These are phyloP conservation scores for Alternaria solani DNA, from an alignment of 2,329 filamentous ascomycete genomes.

Conservation along the genomic window DNA sequence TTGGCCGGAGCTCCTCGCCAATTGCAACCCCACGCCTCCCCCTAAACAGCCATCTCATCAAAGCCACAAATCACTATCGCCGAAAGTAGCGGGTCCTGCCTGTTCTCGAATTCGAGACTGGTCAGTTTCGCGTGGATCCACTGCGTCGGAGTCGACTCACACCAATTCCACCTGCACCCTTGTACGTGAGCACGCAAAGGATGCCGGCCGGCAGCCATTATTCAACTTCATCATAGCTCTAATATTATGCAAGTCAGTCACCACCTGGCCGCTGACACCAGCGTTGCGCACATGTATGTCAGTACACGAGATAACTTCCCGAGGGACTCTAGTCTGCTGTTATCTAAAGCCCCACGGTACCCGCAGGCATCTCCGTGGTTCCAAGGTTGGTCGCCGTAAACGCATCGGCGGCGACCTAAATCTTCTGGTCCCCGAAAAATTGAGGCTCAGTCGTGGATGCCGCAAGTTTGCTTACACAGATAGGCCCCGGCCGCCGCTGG, in stretches of 20 bases:
- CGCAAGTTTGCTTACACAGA: background rate
- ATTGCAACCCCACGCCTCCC: conserved; percentile 1
- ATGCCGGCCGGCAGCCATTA: background rate
- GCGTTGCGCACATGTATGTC: background rate
- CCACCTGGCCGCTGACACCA: background rate
- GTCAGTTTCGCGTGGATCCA: conserved; percentile 7
- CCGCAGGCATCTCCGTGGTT: background rate
- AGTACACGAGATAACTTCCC: background rate
- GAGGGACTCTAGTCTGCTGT: background rate
- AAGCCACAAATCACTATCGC: background rate
- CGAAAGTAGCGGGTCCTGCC: background rate
- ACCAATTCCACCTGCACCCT: background rate
- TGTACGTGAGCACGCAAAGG: background rate
- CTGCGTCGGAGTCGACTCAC: conserved; percentile 1
- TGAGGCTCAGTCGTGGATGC: conserved; percentile 2
- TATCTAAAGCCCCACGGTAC: background rate
- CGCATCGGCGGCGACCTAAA: conserved; percentile 1
- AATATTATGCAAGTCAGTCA: conserved; percentile 1
- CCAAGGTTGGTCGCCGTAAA: background rate
- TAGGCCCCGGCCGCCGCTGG: background rate
- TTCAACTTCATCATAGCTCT: conserved; percentile 2
- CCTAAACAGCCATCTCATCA: conserved; percentile 5
- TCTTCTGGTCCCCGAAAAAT: background rate
- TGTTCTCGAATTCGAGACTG: conserved; percentile 1
- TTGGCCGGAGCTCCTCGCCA: background rate